These are phyloP conservation scores for Pezicula radicicola DNA, from an alignment of 2,329 filamentous ascomycete genomes.

Conservation along the genomic window DNA sequence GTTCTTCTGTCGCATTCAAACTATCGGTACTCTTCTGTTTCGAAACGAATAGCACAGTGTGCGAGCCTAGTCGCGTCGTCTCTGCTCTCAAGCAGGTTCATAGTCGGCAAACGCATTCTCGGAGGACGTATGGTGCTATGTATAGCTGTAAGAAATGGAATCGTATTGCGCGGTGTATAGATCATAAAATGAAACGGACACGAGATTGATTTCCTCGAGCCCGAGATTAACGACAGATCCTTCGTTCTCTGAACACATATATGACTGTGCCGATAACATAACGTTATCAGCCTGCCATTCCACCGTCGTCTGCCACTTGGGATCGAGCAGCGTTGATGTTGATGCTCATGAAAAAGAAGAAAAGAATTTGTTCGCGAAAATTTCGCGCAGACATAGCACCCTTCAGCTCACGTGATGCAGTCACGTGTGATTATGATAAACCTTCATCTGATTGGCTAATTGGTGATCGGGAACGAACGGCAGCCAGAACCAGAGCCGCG, in stretches of 20 bases:
- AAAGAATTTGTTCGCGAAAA: conserved; percentile 11
- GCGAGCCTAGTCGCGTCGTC: too few species aligned
- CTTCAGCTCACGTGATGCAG: conserved; percentile 13
- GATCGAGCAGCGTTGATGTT: conserved; percentile 27
- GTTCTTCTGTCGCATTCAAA: too few species aligned
- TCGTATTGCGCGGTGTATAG: conserved; percentile 19
- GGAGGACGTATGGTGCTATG: too few species aligned
- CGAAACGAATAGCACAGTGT: too few species aligned
- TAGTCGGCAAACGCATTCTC: too few species aligned
- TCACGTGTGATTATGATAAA: neutral
- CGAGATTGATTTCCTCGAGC: conserved; percentile 29
- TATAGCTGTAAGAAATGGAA: too few species aligned
- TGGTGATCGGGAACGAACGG: too few species aligned
- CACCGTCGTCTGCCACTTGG: conserved; percentile 24
- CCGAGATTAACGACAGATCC: conserved; percentile 38
- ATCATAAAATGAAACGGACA: conserved; percentile 38
- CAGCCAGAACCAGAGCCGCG: too few species aligned
- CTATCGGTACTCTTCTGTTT: too few species aligned
- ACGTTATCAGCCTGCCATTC: conserved; percentile 22
- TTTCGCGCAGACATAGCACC: conserved; percentile 6
- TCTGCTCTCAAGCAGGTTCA: too few species aligned
- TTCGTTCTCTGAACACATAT: conserved; percentile 30
- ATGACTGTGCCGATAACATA: conserved; percentile 26
- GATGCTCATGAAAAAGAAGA: conserved; percentile 26
- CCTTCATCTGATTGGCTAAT: too few species aligned